phyloP scores from a whole-genome alignment of 2,329 filamentous ascomycete genomes.

The Arthrinium puccinioides region DNA sequence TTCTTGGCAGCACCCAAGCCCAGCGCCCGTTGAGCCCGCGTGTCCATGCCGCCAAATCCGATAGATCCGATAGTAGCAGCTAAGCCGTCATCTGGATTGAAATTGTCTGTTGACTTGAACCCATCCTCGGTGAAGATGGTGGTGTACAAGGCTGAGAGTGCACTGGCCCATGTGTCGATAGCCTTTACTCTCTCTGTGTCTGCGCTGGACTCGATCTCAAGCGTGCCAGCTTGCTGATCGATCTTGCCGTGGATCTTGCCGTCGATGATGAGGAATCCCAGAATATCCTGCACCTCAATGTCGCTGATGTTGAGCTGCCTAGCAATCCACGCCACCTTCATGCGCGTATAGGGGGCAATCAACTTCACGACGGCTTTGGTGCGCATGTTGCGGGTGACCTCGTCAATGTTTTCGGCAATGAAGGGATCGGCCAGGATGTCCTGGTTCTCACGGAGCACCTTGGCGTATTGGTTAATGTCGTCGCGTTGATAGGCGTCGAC shows the following conservation, averaged over 20 bases:
- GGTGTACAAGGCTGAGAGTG: slow-evolving; percentile 61
- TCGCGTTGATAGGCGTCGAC: slow-evolving; percentile 95
- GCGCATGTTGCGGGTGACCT: slow-evolving; percentile 96
- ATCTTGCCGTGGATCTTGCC: slow-evolving; percentile 82
- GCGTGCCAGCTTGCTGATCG: slow-evolving; percentile 77
- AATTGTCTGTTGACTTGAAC: slow-evolving; percentile 28
- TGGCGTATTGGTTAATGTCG: slow-evolving; percentile 87
- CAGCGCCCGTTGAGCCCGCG: too few species aligned
- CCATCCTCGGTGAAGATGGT: slow-evolving; percentile 76
- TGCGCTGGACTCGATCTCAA: slow-evolving; percentile 68
- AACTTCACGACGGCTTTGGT: slow-evolving; percentile 92
- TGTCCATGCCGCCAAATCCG: too few species aligned
- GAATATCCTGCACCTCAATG: slow-evolving; percentile 84
- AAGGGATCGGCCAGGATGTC: slow-evolving; percentile 89
- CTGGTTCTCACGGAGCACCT: slow-evolving; percentile 76
- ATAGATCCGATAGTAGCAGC: too few species aligned
- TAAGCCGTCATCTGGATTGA: slow-evolving; percentile 1
- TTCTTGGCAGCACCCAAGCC: neutral
- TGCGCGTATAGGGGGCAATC: slow-evolving; percentile 89
- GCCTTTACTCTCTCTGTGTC: slow-evolving; percentile 70
- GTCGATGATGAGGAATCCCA: slow-evolving; percentile 91
- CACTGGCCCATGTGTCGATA: slow-evolving; percentile 63
- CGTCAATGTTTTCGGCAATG: slow-evolving; percentile 98
- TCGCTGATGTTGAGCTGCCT: slow-evolving; percentile 85
- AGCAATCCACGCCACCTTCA: slow-evolving; percentile 82